These are phyloP conservation scores for Cutaneotrichosporon cutaneum DNA, from an alignment of 1,284 basidiomycete genomes.

Conservation along the genomic window DNA sequence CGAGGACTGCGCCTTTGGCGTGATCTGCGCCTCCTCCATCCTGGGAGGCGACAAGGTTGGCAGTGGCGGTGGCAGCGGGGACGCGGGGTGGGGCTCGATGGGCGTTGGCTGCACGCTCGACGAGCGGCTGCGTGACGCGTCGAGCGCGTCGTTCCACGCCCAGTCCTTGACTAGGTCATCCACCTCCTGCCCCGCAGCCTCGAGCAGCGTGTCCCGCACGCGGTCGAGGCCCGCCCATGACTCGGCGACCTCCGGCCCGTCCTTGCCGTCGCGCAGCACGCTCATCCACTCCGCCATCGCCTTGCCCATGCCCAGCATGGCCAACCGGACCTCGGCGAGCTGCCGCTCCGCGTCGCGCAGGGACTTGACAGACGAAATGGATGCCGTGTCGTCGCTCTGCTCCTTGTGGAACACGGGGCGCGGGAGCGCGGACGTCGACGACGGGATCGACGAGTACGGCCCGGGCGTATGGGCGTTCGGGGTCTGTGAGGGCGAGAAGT, in stretches of 20 bases:
- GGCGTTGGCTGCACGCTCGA: conserved; percentile 9
- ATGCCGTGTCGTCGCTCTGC: conserved; percentile 15
- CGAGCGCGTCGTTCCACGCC: conserved; percentile 49
- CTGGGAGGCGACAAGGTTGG: not conserved
- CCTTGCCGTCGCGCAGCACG: conserved; percentile 17
- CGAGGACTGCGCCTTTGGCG: conserved; percentile 8
- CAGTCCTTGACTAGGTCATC: conserved; percentile 47
- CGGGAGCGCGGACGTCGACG: conserved; percentile 29
- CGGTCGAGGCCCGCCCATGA: conserved; percentile 38
- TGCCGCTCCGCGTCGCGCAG: conserved; percentile 47
- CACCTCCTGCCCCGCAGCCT: conserved; percentile 41
- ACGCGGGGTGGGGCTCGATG: not conserved
- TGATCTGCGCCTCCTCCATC: not conserved
- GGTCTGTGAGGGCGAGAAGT: conserved; percentile 37
- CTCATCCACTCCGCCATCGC: conserved; percentile 47
- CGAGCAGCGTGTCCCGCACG: conserved; percentile 41
- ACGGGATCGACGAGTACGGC: conserved; percentile 39
- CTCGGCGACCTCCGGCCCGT: not conserved
- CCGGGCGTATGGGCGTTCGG: conserved; percentile 7
- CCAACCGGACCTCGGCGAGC: conserved; percentile 46
- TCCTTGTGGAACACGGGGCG: conserved; percentile 19
- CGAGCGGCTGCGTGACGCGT: conserved; percentile 26
- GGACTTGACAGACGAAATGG: conserved; percentile 32
- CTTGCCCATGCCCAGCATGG: conserved; percentile 51
- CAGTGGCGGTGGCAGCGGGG: not conserved